These are phyloP conservation scores for Ophiocordyceps camponoti-rufipedis DNA, from an alignment of 2,329 filamentous ascomycete species.

Conservation along the genomic window DNA sequence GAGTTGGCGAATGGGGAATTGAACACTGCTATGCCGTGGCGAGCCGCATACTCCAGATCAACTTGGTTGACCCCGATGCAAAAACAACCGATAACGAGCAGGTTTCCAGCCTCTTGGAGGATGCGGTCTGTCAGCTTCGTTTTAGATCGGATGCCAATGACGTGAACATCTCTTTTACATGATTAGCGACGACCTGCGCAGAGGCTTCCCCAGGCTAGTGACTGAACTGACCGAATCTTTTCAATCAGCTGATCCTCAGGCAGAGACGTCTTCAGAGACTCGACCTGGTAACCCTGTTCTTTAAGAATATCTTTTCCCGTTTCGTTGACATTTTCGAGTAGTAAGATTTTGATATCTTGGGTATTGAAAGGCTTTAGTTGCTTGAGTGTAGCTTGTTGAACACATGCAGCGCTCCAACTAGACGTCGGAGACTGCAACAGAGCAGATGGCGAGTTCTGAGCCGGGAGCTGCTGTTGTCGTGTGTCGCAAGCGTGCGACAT, in stretches of 20 bases:
- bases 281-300: slow-evolving; percentile 87
- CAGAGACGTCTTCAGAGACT: slow-evolving; percentile 73
- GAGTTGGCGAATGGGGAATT: slow-evolving; percentile 99
- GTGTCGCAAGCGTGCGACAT: neutral
- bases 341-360: slow-evolving; percentile 86
- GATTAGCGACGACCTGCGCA: neutral
- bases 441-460: slow-evolving; percentile 46
- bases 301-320: slow-evolving; percentile 70
- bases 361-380: slow-evolving; percentile 90
- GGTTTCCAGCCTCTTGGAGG: slow-evolving; percentile 74
- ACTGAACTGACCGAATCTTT: slow-evolving; percentile 64
- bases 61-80: slow-evolving; percentile 98
- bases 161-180: slow-evolving; percentile 62
- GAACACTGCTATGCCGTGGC: slow-evolving; percentile 87
- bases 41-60: slow-evolving; percentile 65
- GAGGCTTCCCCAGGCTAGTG: too few relatives aligned
- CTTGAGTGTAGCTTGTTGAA: slow-evolving; percentile 33
- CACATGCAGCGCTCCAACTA: slow-evolving; percentile 33
- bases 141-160: slow-evolving; percentile 96
- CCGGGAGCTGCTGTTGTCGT: neutral
- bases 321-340: slow-evolving; percentile 91
- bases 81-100: slow-evolving; percentile 94
- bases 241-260: slow-evolving; percentile 88
- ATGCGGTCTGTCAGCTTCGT: slow-evolving; percentile 82
- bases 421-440: slow-evolving; percentile 58